phyloP scores from a whole-genome alignment of 805 yeast genomes.

The Sugiyamaella smithiae region DNA sequence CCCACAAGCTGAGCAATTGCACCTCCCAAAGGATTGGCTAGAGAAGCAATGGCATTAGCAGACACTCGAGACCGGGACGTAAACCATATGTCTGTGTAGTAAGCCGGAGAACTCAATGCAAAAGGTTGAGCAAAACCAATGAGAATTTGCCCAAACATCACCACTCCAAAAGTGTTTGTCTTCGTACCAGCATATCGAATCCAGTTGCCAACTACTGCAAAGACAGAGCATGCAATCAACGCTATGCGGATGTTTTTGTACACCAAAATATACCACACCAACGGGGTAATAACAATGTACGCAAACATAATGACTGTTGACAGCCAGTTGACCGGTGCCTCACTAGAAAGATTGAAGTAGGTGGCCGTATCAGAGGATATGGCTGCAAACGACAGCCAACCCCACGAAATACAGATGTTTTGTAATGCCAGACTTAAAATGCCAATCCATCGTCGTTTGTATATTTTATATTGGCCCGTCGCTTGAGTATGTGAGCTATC shows the following conservation, averaged over 20 bases:
- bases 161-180: constrained; percentile 27
- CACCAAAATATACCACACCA: constrained; percentile 28
- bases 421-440: constrained; percentile 29
- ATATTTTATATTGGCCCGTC: constrained; percentile 23
- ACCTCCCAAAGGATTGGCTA: constrained; percentile 36
- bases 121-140: constrained; percentile 37
- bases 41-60: constrained; percentile 36
- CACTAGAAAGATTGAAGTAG: constrained; percentile 24
- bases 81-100: constrained; percentile 35
- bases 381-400: constrained; percentile 35
- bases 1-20: constrained; percentile 36
- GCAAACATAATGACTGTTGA: constrained; percentile 34
- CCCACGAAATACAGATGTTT: constrained; percentile 34
- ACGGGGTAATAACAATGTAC: constrained; percentile 28
- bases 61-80: constrained; percentile 34
- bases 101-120: constrained; percentile 32
- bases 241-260: constrained; percentile 26
- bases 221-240: constrained; percentile 24
- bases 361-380: constrained; percentile 28
- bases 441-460: constrained; percentile 35
- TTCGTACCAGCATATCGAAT: constrained; percentile 32
- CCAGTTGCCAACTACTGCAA: constrained; percentile 33
- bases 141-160: constrained; percentile 35
- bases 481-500: neutral
- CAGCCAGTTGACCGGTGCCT: constrained; percentile 35